Percentiles rank a stretch among this genome's conserved stretches.
Evolutionary conservation across 768 basidiomycete genomes (phyloP).

Genomic region (Termitomyces sp.): DNA sequence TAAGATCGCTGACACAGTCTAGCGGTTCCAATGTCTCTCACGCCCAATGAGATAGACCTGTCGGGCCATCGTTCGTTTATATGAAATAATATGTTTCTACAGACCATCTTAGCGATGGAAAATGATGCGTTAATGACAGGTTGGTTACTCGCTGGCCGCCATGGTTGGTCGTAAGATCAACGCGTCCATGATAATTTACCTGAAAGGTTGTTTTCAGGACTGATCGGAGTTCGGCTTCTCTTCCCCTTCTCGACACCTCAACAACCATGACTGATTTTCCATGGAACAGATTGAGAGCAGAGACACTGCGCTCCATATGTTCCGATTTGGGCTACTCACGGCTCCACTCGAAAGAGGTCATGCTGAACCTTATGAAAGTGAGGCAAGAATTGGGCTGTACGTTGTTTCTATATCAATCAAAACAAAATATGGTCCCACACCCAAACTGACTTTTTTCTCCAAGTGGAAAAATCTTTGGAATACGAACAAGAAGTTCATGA

Average conservation of each 20-base stretch:
- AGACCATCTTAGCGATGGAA: too few relatives aligned
- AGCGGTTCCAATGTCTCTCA: too few relatives aligned
- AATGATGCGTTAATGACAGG: too few relatives aligned
- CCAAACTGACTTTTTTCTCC: background rate
- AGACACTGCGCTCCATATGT: slow-evolving; percentile 15
- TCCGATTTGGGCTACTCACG: slow-evolving; percentile 11
- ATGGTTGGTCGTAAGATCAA: too few relatives aligned
- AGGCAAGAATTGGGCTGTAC: slow-evolving; percentile 12
- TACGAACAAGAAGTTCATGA: background rate
- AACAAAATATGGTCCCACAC: background rate
- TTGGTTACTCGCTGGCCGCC: too few relatives aligned
- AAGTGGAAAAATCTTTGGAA: slow-evolving; percentile 13
- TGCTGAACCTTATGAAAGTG: slow-evolving; percentile 9
- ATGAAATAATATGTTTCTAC: too few relatives aligned
- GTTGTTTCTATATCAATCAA: slow-evolving; percentile 4
- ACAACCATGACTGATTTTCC: slow-evolving; percentile 12
- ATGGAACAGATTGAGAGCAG: slow-evolving; percentile 17
- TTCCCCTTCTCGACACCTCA: background rate
- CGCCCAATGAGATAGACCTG: too few relatives aligned
- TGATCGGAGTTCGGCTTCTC: slow-evolving; percentile 6
- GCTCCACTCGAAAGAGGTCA: slow-evolving; percentile 2
- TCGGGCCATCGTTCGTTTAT: too few relatives aligned
- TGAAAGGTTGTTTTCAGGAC: background rate
- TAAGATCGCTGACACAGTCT: too few relatives aligned
- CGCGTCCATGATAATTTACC: too few relatives aligned